Conservation (phyloP, 2,329 filamentous ascomycete genomes). For the Sporothrix brunneoviolacea region DNA sequence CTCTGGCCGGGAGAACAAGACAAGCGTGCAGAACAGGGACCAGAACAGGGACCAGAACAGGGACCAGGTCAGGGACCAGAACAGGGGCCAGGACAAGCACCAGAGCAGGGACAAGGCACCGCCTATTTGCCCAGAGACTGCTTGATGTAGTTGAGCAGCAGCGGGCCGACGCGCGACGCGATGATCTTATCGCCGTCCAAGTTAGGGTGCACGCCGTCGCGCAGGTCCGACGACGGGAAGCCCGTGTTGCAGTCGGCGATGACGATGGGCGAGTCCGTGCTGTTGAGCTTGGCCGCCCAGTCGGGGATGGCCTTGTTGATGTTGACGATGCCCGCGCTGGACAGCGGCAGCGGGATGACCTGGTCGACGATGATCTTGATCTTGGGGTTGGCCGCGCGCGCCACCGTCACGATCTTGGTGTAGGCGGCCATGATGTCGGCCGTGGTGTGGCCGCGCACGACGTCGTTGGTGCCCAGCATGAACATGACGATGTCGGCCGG, state of each 20-base stretch:
- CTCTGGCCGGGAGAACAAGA: neutral
- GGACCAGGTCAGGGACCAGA: too few relatives aligned
- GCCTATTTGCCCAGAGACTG: too few relatives aligned
- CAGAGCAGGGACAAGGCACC: too few relatives aligned
- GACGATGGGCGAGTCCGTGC: conserved; percentile 32
- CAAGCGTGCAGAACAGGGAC: too few relatives aligned
- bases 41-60: too few relatives aligned
- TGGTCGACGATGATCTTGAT: conserved; percentile 37
- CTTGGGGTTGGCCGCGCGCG: conserved; percentile 30
- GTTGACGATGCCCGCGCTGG: conserved; percentile 20
- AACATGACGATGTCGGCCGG: conserved; percentile 38
- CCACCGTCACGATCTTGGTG: conserved; percentile 31
- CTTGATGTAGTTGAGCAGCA: conserved; percentile 29
- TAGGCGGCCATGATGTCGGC: conserved; percentile 33
- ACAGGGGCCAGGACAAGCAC: too few relatives aligned
- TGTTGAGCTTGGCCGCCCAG: conserved; percentile 31
- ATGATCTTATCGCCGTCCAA: conserved; percentile 30
- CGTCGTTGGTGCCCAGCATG: conserved; percentile 41
- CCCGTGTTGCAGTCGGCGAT: conserved; percentile 33
- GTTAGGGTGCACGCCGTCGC: conserved; percentile 37
- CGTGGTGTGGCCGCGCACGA: conserved; percentile 25
- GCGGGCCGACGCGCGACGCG: conserved; percentile 25
- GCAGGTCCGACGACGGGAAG: conserved; percentile 26
- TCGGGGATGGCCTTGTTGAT: conserved; percentile 21
- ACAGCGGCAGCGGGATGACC: conserved; percentile 32